A percentile compares a stretch with the other conserved stretches of the same genome.
These are phyloP conservation scores for Mangifera indica DNA, from an alignment of 345 rosid genomes.

Conservation along the genomic window DNA sequence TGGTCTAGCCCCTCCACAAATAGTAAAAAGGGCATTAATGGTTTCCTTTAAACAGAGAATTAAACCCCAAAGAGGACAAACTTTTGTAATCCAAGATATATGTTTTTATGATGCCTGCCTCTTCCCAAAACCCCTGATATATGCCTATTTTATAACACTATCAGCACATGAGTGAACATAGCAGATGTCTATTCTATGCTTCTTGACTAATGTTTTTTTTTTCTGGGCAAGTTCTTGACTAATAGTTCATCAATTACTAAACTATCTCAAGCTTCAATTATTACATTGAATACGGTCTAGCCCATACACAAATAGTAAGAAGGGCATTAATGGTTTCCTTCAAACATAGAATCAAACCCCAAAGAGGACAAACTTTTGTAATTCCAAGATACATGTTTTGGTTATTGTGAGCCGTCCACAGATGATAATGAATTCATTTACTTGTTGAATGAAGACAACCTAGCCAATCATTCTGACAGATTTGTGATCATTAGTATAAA, in stretches of 20 bases:
- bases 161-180: neutral
- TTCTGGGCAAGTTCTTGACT: too few relatives aligned
- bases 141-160: too few relatives aligned
- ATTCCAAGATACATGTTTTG: too few relatives aligned
- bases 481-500: neutral
- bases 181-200: neutral
- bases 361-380: neutral
- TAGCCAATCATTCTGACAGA: neutral
- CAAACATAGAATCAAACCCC: neutral
- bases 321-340: neutral
- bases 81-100: too few relatives aligned
- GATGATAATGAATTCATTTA: neutral
- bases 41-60: neutral
- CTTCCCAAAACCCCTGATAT: too few relatives aligned
- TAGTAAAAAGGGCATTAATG: neutral
- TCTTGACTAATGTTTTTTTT: neutral
- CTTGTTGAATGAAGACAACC: neutral
- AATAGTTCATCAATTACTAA: neutral
- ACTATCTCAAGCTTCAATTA: neutral
- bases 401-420: neutral
- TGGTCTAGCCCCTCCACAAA: neutral
- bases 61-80: neutral
- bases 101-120: too few relatives aligned
- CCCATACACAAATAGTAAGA: neutral
- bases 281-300: neutral